Evolutionary conservation across 768 basidiomycete species (phyloP), one percentile per base, ranked within the genome.

Genomic region (Lactarius deliciosus): DNA sequence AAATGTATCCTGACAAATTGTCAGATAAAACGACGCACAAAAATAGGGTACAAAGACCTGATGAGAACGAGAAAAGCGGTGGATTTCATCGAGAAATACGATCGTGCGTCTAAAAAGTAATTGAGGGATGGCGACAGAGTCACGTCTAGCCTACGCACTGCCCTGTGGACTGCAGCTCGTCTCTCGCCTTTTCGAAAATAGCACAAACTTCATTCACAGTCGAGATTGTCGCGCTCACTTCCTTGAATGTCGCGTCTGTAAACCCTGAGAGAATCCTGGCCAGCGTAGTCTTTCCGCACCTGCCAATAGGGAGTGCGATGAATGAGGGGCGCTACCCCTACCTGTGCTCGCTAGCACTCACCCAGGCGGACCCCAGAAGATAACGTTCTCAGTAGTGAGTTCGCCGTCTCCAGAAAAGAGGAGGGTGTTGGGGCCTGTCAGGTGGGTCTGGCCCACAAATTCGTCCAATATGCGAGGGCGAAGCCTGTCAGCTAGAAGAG

Each of bases 11-110:
- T 91, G 70, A 60, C 68, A 64, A 32, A 70, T 54, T 32, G 71
- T 70, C 63, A 73, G 71, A 61, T 45, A 67, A 43, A 36, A 50
- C 25, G 62, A 57, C 58, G 53, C 55, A 22, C 13, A 36, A 45
- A 50, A 20, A 20, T 20, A 43, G 22, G 34, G 10, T 34, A 2
- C 25, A 28, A 5, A 30, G 64, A 87, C 88, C 76, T 91, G 90
- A 67, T 89, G 87, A 9, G 83, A 77, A 71, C 85, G 88, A 73
- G 85, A 89, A 73, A 90, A 91, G 0, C 90, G 85, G 76, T 93
- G 92, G 16, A 94, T 86, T 75, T 94, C 92, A 71, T 95, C 93
- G 63, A 94, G 75, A 75, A 94, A 94, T 16, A 94, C 72, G 32
- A 91, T 78, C 0, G 92, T 94, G 69, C 82, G 82, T 71, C 89